These are phyloP conservation scores for Cryptococcus sp. DNA, from an alignment of 1,284 basidiomycete species.

Conservation along the genomic window DNA sequence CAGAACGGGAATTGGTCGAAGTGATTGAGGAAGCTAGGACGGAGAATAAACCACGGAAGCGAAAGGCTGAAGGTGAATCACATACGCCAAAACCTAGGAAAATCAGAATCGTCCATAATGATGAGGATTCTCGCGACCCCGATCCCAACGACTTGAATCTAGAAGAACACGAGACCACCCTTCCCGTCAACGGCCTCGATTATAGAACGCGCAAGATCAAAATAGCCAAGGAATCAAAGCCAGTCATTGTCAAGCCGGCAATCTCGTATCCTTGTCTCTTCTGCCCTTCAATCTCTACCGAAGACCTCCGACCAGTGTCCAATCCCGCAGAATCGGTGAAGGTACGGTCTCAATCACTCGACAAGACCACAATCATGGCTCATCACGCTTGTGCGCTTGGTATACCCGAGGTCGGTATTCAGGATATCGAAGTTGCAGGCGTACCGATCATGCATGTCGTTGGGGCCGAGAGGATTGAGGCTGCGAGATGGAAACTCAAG, in stretches of 20 bases:
- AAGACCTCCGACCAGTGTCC: slow-evolving; percentile 60
- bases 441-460: slow-evolving; percentile 52
- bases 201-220: slow-evolving; percentile 9
- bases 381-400: slow-evolving; percentile 61
- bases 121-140: neutral
- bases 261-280: slow-evolving; percentile 65
- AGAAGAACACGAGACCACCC: neutral
- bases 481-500: slow-evolving; percentile 90
- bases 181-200: neutral
- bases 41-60: slow-evolving; percentile 10
- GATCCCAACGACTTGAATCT: neutral
- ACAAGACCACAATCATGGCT: slow-evolving; percentile 55
- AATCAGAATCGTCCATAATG: neutral
- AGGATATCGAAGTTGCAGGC: slow-evolving; percentile 52
- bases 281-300: slow-evolving; percentile 61
- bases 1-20: slow-evolving; percentile 47
- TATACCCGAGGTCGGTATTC: slow-evolving; percentile 81
- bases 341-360: slow-evolving; percentile 16
- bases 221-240: slow-evolving; percentile 10
- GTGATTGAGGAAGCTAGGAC: slow-evolving; percentile 26
- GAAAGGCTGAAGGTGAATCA: slow-evolving; percentile 9
- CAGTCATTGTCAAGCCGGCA: slow-evolving; percentile 27
- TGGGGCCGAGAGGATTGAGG: slow-evolving; percentile 77
- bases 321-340: slow-evolving; percentile 21
- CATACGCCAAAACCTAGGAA: neutral